Conservation (phyloP, 306 rosid species). For the Castanea crenata region DNA sequence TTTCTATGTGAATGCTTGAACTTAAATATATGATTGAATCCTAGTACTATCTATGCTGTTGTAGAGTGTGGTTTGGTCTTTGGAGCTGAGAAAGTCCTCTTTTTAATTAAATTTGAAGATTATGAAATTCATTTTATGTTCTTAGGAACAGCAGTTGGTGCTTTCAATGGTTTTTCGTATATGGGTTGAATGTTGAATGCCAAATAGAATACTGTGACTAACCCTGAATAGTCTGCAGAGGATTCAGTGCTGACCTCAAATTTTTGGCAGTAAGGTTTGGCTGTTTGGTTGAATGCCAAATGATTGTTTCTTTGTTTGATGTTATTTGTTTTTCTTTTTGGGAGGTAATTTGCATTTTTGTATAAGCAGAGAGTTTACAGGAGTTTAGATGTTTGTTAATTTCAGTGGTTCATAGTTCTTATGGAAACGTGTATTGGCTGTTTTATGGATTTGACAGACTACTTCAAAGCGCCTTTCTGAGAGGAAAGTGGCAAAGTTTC, state of each 20-base stretch:
- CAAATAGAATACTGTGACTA: too few species aligned
- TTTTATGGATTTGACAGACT: constrained; percentile 42
- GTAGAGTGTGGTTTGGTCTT: background rate
- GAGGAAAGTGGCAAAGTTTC: constrained; percentile 72
- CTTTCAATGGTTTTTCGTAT: background rate
- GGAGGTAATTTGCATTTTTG: background rate
- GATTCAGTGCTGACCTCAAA: too few species aligned
- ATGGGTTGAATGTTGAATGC: background rate
- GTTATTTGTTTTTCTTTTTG: background rate
- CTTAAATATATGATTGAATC: background rate
- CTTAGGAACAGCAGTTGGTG: background rate
- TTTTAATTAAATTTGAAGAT: too few species aligned
- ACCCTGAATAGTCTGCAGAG: too few species aligned
- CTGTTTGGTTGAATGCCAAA: background rate
- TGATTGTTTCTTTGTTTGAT: background rate
- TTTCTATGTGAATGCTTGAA: background rate
- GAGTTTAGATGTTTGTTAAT: background rate
- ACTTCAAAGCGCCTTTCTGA: constrained; percentile 69
- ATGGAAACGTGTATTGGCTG: background rate
- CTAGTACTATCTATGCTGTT: background rate
- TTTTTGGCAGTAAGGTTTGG: too few species aligned
- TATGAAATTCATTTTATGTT: too few species aligned
- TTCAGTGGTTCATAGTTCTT: background rate
- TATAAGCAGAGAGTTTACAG: background rate
- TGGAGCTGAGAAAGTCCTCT: background rate